Conservation (phyloP, 2,329 filamentous ascomycete genomes). For the Ascochyta koolunga region DNA sequence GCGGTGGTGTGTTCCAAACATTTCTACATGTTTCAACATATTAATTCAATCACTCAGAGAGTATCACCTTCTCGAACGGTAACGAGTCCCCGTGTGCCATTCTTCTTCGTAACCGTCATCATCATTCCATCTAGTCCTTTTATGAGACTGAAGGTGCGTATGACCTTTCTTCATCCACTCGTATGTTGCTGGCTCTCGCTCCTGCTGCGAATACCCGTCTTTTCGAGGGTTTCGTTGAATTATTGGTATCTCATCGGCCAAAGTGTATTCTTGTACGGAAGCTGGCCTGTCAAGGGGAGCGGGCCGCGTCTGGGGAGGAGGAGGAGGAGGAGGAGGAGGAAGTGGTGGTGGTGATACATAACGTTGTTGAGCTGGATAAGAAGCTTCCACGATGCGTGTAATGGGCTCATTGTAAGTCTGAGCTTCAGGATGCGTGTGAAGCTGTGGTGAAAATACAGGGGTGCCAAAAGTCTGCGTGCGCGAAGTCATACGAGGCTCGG, state of each 20-base stretch:
- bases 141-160: neutral
- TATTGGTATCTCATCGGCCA: neutral
- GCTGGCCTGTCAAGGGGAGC: neutral
- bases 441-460: too few species aligned
- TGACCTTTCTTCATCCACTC: constrained; percentile 10
- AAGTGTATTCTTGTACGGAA: neutral
- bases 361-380: neutral
- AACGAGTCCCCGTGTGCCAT: neutral
- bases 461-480: too few species aligned
- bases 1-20: too few species aligned
- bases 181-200: neutral
- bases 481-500: neutral
- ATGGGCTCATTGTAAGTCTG: neutral
- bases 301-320: too few species aligned
- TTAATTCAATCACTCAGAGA: too few species aligned
- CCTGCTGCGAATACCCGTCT: neutral
- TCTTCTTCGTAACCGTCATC: neutral
- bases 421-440: neutral
- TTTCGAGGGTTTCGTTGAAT: neutral
- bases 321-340: too few species aligned
- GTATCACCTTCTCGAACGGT: neutral
- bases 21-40: too few species aligned
- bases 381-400: too few species aligned
- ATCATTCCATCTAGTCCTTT: neutral
- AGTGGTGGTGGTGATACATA: neutral